A percentile compares a stretch with the other conserved stretches of the same genome.
phyloP scores from a whole-genome alignment of 2,329 filamentous ascomycete genomes.

The Macrophomina tecta region DNA sequence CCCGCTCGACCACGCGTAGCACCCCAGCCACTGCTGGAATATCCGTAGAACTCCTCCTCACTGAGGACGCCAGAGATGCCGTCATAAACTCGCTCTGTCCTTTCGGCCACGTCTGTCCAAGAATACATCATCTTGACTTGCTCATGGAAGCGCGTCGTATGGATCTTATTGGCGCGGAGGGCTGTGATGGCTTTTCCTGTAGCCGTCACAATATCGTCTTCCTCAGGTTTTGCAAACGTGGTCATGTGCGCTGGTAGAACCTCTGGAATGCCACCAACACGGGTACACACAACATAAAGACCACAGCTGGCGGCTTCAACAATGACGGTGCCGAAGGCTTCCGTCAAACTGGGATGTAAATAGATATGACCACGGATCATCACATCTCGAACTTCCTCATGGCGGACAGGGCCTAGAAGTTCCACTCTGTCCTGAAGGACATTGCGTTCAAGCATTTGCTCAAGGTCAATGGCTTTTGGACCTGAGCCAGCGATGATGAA shows the following conservation, averaged over 20 bases:
- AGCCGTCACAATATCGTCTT: conserved; percentile 89
- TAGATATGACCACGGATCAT: conserved; percentile 98
- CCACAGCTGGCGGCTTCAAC: conserved; percentile 97
- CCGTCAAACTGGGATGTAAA: conserved; percentile 90
- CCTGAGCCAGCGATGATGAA: conserved; percentile 97
- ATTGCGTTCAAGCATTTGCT: conserved; percentile 97
- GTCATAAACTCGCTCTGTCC: conserved; percentile 94
- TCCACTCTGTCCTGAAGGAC: conserved; percentile 92
- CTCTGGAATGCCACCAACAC: conserved; percentile 95
- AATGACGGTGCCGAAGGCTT: conserved; percentile 97
- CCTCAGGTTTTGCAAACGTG: conserved; percentile 93
- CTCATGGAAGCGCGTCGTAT: conserved; percentile 93
- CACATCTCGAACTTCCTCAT: conserved; percentile 95
- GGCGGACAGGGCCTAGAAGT: conserved; percentile 87
- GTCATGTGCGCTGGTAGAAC: conserved; percentile 97
- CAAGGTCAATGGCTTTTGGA: conserved; percentile 94
- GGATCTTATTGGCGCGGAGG: conserved; percentile 82
- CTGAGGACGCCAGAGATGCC: conserved; percentile 86
- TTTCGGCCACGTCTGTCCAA: conserved; percentile 92
- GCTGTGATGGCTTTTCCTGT: conserved; percentile 88
- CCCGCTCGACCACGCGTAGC: conserved; percentile 71
- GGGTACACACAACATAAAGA: conserved; percentile 93
- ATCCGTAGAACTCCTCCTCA: conserved; percentile 87
- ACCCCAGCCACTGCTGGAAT: conserved; percentile 73
- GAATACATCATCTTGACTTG: conserved; percentile 99